Base-by-base conservation (phyloP, 2,329 filamentous ascomycete genomes). In the Neofusicoccum umdonicola region DNA sequence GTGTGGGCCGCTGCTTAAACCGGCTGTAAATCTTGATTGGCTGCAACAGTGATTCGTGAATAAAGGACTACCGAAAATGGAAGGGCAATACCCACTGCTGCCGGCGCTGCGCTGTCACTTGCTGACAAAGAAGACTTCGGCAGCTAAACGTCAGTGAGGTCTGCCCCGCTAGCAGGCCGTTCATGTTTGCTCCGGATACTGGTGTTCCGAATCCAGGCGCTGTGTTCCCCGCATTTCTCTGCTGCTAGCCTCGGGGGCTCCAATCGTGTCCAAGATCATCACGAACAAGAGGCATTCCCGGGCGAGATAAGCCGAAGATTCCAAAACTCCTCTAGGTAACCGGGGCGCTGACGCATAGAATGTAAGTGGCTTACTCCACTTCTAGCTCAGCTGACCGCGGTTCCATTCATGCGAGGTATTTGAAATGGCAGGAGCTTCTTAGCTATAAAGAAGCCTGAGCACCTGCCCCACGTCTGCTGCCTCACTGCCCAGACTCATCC, bases 171-270 rank as follows among this genome's bases (percentile, higher is more conserved):
- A 22, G 35, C 15, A 17, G 27, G 5, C 15, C 31, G 27, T 11
- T 22, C 42, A 17, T 13, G 15, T 22, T 22, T 47, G 42, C 11
- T 37, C n/a, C n/a, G 15, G 42, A 15, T 7, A 8, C 9, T 35
- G 41, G 31, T 17, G 27, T 60, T 47, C 42, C 56, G 41, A 22
- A 31, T 19, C n/a, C 31, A 45, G 27, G 34, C 56, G 41, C 27
- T 15, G 15, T 45, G 56, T 60, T 47, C 56, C 56, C 56, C 56
- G 56, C 56, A 60, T 60, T 60, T 47, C 41, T 34, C 39, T 56
- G 52, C 35, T 31, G 17, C 11, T 44, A 44, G 56, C 56, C 56
- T 47, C 42, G 27, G 42, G 15, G 15, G 17, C 51, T 58, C 56
- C 56, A 45, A 47, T 17, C 56, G 31, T 45, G 56, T 60, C 41